These are phyloP conservation scores for Picea sitchensis DNA, from an alignment of 75 land plant species.

Conservation along the genomic window DNA sequence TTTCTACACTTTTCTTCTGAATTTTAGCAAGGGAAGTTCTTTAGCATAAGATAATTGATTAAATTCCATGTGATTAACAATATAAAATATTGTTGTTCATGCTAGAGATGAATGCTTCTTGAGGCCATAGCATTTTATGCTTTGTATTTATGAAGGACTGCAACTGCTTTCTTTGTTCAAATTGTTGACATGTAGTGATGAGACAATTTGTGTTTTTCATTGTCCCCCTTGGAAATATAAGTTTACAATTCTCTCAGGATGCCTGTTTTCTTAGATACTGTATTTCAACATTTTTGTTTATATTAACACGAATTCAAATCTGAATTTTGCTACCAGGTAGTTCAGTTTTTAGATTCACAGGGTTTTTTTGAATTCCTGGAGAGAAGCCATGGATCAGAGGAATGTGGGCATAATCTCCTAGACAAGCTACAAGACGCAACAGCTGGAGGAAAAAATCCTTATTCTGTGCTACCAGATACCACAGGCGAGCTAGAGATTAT, in stretches of 20 bases:
- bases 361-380: constrained; percentile 90
- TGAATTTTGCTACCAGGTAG: constrained; percentile 39
- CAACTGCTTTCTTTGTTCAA: background rate
- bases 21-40: background rate
- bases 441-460: constrained; percentile 71
- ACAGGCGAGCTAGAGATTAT: constrained; percentile 61
- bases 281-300: background rate
- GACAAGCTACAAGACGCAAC: constrained; percentile 92
- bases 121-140: constrained; percentile 3
- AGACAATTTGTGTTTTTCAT: background rate
- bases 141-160: background rate
- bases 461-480: constrained; percentile 47
- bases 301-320: background rate
- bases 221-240: background rate
- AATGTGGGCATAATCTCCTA: constrained; percentile 63
- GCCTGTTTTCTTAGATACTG: background rate
- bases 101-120: constrained; percentile 6
- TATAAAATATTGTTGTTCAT: background rate
- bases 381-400: constrained; percentile 68
- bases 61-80: background rate
- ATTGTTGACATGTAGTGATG: background rate
- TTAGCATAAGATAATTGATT: background rate
- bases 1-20: background rate
- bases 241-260: background rate
- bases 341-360: constrained; percentile 80